Evolutionary conservation across 1,139 yeast genomes (phyloP).

Genomic region (Pichia sp.): DNA sequence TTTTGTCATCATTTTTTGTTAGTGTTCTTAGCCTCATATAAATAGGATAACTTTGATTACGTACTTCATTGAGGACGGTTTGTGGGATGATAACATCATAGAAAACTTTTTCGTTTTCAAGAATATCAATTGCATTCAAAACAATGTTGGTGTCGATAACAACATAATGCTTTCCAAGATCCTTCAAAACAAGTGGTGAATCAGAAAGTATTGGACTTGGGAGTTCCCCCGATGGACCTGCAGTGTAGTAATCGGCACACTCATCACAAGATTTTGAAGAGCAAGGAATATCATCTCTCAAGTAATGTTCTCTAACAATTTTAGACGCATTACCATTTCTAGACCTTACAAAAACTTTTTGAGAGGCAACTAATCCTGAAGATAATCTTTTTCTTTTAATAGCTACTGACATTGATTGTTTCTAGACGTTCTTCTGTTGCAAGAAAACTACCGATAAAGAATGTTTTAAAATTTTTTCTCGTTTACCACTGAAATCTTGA

Average conservation of each 20-base stretch:
- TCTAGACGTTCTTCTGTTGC: too few species aligned
- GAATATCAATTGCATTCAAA: conserved; percentile 78
- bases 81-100: conserved; percentile 91
- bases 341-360: conserved; percentile 88
- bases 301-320: conserved; percentile 87
- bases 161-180: conserved; percentile 56
- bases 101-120: conserved; percentile 72
- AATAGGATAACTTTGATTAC: conserved; percentile 80
- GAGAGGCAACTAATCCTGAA: conserved; percentile 63
- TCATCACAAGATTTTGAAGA: conserved; percentile 60
- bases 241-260: conserved; percentile 52
- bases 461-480: too few species aligned
- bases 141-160: conserved; percentile 87
- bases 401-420: conserved; percentile 6
- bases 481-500: too few species aligned
- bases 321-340: conserved; percentile 86
- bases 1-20: conserved; percentile 69
- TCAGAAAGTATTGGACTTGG: conserved; percentile 46
- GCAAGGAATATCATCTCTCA: conserved; percentile 89
- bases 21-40: conserved; percentile 77
- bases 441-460: too few species aligned
- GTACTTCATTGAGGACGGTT: conserved; percentile 88
- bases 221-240: conserved; percentile 48
- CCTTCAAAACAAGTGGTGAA: conserved; percentile 38
- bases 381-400: conserved; percentile 39